Evolutionary conservation across 2,329 filamentous ascomycete species (phyloP).

Genomic region (Exophiala lecanii-corni): DNA sequence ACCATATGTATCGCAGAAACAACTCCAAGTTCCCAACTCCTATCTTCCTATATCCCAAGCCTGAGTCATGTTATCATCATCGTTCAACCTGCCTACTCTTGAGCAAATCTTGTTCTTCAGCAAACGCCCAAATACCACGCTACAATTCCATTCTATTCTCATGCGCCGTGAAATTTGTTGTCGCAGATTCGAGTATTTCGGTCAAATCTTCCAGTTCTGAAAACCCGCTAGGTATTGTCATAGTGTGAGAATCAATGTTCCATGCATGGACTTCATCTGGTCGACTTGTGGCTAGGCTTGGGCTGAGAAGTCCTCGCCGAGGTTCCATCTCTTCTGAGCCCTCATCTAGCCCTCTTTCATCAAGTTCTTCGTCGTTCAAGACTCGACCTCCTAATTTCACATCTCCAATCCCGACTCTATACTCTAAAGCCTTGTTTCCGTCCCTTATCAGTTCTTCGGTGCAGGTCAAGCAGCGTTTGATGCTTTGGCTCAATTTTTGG

Average conservation of each 20-base stretch:
- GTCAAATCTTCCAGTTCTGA: conserved; percentile 1
- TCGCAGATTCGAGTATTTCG: neutral
- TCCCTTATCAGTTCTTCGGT: conserved; percentile 88
- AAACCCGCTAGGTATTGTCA: neutral
- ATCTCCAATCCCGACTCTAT: conserved; percentile 73
- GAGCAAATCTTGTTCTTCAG: too few relatives aligned
- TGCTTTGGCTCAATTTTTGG: conserved; percentile 90
- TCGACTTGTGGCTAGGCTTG: conserved; percentile 17
- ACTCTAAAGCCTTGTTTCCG: conserved; percentile 79
- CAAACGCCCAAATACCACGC: too few relatives aligned
- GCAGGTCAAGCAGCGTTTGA: conserved; percentile 83
- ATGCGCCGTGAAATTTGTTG: conserved; percentile 1
- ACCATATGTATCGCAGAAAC: too few relatives aligned
- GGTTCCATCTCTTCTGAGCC: conserved; percentile 10
- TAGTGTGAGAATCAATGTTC: neutral
- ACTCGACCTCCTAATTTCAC: conserved; percentile 77
- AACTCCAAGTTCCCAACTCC: too few relatives aligned
- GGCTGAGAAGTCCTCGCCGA: conserved; percentile 23
- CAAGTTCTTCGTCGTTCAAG: conserved; percentile 62
- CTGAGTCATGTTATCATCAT: too few relatives aligned
- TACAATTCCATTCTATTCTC: too few relatives aligned
- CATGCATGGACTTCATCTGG: conserved; percentile 16
- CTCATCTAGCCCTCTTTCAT: conserved; percentile 18
- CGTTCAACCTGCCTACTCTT: too few relatives aligned
- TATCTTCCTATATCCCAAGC: too few relatives aligned